phyloP scores from a whole-genome alignment of 345 rosid species.

The Corymbia maculata region DNA sequence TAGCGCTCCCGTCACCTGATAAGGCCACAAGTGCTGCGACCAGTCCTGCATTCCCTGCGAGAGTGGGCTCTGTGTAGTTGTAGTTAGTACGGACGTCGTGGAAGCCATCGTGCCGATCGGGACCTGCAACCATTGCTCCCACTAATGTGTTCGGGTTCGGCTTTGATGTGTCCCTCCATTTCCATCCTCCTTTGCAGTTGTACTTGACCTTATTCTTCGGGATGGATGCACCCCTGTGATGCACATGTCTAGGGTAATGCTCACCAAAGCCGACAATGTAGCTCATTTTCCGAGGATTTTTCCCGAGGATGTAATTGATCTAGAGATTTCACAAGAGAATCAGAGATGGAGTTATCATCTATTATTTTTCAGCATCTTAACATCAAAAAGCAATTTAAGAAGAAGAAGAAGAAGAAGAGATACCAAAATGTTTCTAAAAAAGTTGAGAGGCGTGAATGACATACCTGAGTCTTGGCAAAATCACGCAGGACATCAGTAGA shows the following conservation, averaged over 20 bases:
- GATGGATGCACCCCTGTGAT: conserved; percentile 93
- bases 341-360: neutral
- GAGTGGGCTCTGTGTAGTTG: conserved; percentile 94
- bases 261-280: conserved; percentile 81
- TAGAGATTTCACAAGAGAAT: conserved; percentile 11
- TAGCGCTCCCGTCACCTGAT: conserved; percentile 52
- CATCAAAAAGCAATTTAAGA: neutral
- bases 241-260: conserved; percentile 70
- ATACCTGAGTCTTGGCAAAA: conserved; percentile 83
- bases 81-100: conserved; percentile 79
- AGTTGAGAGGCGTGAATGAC: neutral
- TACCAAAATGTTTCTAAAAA: neutral
- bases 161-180: conserved; percentile 77
- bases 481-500: conserved; percentile 57
- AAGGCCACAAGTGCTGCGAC: conserved; percentile 90
- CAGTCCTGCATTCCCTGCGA: conserved; percentile 91
- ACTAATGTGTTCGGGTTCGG: conserved; percentile 77
- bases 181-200: conserved; percentile 95
- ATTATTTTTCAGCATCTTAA: neutral
- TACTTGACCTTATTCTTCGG: conserved; percentile 77
- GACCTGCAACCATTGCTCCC: conserved; percentile 99
- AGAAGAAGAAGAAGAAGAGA: neutral
- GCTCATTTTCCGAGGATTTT: conserved; percentile 93
- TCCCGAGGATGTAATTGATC: conserved; percentile 89
- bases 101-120: conserved; percentile 82